Conservation (phyloP, 75 land plant species). For the Cupressus sempervirens region DNA sequence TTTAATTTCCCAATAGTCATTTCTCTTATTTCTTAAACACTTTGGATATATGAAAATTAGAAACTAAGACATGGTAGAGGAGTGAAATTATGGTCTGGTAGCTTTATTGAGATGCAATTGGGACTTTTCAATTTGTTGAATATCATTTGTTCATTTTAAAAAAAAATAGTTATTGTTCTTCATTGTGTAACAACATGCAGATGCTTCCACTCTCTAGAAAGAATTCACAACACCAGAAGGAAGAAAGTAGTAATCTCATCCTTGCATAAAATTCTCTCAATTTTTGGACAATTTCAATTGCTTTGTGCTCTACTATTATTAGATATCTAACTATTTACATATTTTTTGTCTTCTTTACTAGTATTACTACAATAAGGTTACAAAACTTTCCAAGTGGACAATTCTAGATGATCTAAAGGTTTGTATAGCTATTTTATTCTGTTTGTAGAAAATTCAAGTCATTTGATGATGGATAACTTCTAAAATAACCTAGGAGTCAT, state of each 20-base stretch:
- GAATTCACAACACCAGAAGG: conserved; percentile 87
- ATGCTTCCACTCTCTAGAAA: conserved; percentile 96
- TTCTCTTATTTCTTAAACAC: too few relatives aligned
- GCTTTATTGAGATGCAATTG: not conserved
- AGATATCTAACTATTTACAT: not conserved
- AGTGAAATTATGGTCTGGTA: not conserved
- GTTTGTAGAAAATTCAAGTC: not conserved
- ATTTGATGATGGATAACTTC: conserved; percentile 1
- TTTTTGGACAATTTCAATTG: conserved; percentile 1
- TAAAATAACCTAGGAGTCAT: not conserved
- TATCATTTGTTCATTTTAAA: not conserved
- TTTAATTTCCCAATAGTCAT: too few relatives aligned
- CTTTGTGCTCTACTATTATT: not conserved
- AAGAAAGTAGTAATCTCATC: conserved; percentile 53
- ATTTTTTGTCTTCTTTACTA: conserved; percentile 29
- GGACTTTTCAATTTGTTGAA: not conserved
- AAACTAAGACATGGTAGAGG: not conserved
- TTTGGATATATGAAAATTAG: not conserved
- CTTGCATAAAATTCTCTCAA: not conserved
- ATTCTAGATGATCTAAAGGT: conserved; percentile 97
- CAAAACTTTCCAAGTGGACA: conserved; percentile 91
- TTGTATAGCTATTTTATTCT: conserved; percentile 4
- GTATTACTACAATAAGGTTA: conserved; percentile 92
- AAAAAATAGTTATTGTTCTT: not conserved
- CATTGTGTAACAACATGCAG: conserved; percentile 69